Base-by-base conservation (phyloP, 176 grass and related monocot species). In the Tillandsia leiboldiana region DNA sequence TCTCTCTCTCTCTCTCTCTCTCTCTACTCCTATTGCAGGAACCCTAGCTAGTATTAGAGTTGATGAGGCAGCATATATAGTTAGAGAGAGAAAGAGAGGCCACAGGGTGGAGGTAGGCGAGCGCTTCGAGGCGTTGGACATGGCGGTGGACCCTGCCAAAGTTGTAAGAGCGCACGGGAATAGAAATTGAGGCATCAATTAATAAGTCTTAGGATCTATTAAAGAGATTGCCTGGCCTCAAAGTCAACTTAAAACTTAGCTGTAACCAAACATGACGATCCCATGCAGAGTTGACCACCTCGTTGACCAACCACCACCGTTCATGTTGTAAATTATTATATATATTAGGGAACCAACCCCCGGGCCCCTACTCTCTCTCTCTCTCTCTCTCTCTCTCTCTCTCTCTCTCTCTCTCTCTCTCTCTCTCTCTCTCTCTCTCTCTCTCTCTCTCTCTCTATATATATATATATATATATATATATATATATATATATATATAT, bases 141-240 rank as follows among this genome's bases (percentile, higher is more conserved):
- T 42, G 13, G 56, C 22, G 56, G 22, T 61, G 10, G 10, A 6
- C 56, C 18, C 17, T 42, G 33, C 33, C 56, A 61, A 14, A 18
- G 12, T 9, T 18, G 56, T 61, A n/a, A 56, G 52, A 56, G 11
- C 7, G 33, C 33, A 7, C 33, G 3, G 56, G 56, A 61, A 61
- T 61, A 61, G 56, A 61, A 61, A 61, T 23, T 6, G 56, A 61
- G 56, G 56, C 56, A 61, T 61, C 56, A 61, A 61, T 61, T 61
- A 61, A 61, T 61, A 61, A 15, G 56, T 61, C 56, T 61, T 61
- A 61, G 56, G 56, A 61, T 61, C 56, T 22, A 61, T 61, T 61
- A 61, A 59, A 59, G 56, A 10, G 56, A 15, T 18, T 18, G 56
- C 56, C 4, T 22, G 56, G 10, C n/a, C 56, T 61, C 17, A 42